Evolutionary conservation across 2,329 filamentous ascomycete genomes (phyloP), one percentile per base, ranked within the genome.

Genomic region (Ceratocystis eucalypticola): DNA sequence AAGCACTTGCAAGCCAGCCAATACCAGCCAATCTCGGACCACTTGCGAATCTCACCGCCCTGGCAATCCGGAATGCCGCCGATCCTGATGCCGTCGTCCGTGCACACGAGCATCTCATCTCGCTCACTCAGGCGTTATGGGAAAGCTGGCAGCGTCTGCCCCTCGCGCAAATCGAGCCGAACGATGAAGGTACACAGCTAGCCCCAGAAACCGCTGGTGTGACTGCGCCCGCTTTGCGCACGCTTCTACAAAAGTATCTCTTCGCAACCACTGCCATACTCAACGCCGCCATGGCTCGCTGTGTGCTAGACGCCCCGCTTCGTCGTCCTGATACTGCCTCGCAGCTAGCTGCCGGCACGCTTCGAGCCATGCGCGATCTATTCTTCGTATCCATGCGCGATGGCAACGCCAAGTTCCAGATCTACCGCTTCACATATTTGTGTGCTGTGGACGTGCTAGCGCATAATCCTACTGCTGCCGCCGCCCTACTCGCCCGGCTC

Each of bases 361-460:
- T 50, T 8, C n/a, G 48, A 20, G 48, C 48, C 20, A 50, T 96
- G 10, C 85, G 90, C 33, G 88, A 89, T 71, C 77, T 95, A 22
- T 90, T 86, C 75, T 96, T 96, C 74, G 84, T 96, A 69, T 90
- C 89, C 0, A 86, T 85, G 15, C 82, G 89, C 48, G 82, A 89
- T 66, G 87, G 88, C 22, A 85, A 87, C 66, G 84, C 82, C 68
- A 82, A 84, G 1, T 96, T 95, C 71, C 89, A 92, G 65, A 88
- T 90, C 67, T 93, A 96, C 74, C 85, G 83, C 1, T 96, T 96
- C 72, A 87, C 90, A 30, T 91, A 91, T 71, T 80, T 95, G 25
- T 85, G 89, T 0, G 86, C 91, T 2, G 84, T 96, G 69, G 92
- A 96, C 74, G 85, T 91, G 48, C 80, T 96, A 4, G 80, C 87